A percentile compares a stretch with the other conserved stretches of the same genome.
These are phyloP conservation scores for Schwanniomyces occidentalis DNA, from an alignment of 805 yeast species.

Conservation along the genomic window DNA sequence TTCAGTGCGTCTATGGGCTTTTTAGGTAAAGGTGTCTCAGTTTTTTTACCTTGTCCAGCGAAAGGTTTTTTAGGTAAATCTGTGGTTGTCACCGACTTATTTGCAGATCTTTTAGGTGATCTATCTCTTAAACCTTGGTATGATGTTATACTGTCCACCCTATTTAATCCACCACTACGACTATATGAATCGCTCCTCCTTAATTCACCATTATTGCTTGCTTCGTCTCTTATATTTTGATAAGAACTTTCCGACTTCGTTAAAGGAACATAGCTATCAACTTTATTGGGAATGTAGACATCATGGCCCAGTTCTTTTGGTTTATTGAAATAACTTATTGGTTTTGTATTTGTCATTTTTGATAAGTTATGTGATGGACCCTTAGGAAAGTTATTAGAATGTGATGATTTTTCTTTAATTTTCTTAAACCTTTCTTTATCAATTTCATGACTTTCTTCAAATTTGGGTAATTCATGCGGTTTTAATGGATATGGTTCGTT, in stretches of 20 bases:
- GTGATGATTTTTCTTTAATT: conserved; percentile 26
- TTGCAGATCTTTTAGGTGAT: conserved; percentile 6
- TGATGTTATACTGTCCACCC: conserved; percentile 1
- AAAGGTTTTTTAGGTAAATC: background rate
- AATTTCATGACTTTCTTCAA: conserved; percentile 87
- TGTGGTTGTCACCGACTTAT: background rate
- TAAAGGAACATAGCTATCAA: conserved; percentile 1
- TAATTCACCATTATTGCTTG: no score
- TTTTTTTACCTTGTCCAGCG: background rate
- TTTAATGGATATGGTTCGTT: conserved; percentile 64
- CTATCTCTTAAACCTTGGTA: conserved; percentile 9
- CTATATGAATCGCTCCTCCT: no score
- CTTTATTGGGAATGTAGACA: no score
- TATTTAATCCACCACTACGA: no score
- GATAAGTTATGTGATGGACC: background rate
- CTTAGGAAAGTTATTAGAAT: background rate
- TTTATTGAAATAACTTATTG: no score
- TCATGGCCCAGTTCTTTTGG: background rate
- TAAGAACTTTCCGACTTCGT: background rate
- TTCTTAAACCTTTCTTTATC: conserved; percentile 63
- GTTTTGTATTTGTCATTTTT: background rate
- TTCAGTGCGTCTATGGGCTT: background rate
- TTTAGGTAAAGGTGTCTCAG: background rate
- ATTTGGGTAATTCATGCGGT: conserved; percentile 57
- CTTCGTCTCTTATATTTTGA: no score